These are phyloP conservation scores for Pueraria montana DNA, from an alignment of 306 rosid genomes.

Conservation along the genomic window DNA sequence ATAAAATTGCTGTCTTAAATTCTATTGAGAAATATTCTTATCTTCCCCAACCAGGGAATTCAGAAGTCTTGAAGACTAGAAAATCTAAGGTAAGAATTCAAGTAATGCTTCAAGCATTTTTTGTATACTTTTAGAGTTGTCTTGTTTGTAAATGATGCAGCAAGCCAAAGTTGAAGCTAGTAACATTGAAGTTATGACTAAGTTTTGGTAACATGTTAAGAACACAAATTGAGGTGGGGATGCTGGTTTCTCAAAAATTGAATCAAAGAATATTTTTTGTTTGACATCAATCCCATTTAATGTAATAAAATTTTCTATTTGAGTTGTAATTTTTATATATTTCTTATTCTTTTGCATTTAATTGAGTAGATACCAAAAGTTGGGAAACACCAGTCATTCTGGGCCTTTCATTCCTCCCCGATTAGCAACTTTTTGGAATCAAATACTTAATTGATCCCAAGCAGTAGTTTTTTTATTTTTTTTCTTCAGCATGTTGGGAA, in stretches of 20 bases:
- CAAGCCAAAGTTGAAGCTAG: conserved; percentile 37
- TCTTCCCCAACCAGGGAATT: conserved; percentile 47
- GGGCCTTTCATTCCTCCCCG: not conserved
- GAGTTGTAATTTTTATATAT: not conserved
- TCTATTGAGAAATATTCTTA: conserved; percentile 67
- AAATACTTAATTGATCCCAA: not conserved
- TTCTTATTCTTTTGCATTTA: conserved; percentile 1
- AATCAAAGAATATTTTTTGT: conserved; percentile 5
- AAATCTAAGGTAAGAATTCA: conserved; percentile 68
- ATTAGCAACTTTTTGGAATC: not conserved
- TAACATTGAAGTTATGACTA: conserved; percentile 25
- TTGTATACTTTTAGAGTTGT: conserved; percentile 35
- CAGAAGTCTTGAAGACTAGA: conserved; percentile 72
- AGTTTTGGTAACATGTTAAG: conserved; percentile 19
- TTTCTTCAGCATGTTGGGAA: not conserved
- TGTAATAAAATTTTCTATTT: conserved; percentile 8
- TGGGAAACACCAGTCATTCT: conserved; percentile 5
- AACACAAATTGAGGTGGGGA: conserved; percentile 34
- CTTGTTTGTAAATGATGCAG: conserved; percentile 54
- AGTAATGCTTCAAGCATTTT: conserved; percentile 20
- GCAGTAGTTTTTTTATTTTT: not conserved
- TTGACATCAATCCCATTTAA: not conserved
- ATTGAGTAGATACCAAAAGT: conserved; percentile 18
- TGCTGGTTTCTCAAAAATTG: conserved; percentile 17
- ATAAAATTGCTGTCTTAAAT: conserved; percentile 50